Evolutionary conservation across 139 green algal species (phyloP).

Genomic region (Chlorella sorokiniana): DNA sequence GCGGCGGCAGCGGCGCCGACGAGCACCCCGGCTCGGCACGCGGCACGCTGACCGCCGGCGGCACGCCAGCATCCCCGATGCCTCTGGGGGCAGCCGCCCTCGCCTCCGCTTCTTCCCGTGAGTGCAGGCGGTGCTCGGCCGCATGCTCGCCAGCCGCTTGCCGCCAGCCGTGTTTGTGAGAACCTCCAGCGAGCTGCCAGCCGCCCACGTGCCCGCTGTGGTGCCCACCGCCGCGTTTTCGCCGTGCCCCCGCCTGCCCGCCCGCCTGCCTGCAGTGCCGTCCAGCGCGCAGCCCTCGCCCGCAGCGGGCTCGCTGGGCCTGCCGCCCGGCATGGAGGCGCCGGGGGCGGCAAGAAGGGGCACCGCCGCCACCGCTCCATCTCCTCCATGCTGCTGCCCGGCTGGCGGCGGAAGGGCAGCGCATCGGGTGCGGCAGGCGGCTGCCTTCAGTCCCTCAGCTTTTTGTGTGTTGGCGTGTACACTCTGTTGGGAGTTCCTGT

Average conservation of each 20-base stretch:
- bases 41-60: background rate
- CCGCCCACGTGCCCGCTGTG: too few relatives aligned
- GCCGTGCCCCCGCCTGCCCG: background rate
- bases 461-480: too few relatives aligned
- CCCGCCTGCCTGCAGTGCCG: background rate
- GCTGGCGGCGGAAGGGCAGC: slow-evolving; percentile 12
- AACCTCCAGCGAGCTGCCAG: too few relatives aligned
- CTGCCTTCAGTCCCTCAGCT: too few relatives aligned
- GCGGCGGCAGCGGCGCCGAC: background rate
- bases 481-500: too few relatives aligned
- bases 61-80: background rate
- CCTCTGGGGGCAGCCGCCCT: background rate
- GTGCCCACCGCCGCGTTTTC: too few relatives aligned
- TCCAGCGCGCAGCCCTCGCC: slow-evolving; percentile 1
- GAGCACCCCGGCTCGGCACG: background rate
- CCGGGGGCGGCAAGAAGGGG: background rate
- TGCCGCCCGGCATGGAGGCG: background rate
- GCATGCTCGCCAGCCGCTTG: too few relatives aligned
- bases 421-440: slow-evolving; percentile 7
- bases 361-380: slow-evolving; percentile 39
- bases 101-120: too few relatives aligned
- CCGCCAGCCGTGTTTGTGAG: background rate
- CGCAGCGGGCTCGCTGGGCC: background rate
- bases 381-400: slow-evolving; percentile 21
- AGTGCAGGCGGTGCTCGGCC: too few relatives aligned